Evolutionary conservation across 2,329 filamentous ascomycete genomes (phyloP).

Genomic region (Fusarium sp.): DNA sequence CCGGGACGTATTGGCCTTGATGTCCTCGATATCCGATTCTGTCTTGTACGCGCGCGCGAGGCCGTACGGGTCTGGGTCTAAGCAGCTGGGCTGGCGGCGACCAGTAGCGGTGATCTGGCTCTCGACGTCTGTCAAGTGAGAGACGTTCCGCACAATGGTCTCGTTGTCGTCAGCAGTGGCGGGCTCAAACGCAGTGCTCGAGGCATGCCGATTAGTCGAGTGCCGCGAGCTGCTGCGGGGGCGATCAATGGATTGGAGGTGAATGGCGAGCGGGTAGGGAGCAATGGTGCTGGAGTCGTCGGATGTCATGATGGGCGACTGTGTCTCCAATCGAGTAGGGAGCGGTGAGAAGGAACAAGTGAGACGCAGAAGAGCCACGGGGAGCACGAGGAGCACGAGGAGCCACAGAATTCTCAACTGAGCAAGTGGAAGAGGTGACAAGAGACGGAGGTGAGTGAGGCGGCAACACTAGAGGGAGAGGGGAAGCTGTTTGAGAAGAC

Average conservation of each 20-base stretch:
- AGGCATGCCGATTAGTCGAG: conserved; percentile 53
- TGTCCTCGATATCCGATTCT: conserved; percentile 80
- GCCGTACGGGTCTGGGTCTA: conserved; percentile 84
- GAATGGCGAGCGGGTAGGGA: conserved; percentile 63
- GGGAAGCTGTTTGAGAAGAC: background rate
- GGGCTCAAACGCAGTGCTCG: conserved; percentile 64
- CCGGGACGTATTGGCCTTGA: conserved; percentile 84
- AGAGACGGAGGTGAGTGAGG: background rate
- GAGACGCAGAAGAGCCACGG: background rate
- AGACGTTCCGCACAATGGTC: conserved; percentile 60
- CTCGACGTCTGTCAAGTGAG: conserved; percentile 64
- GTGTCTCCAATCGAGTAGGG: background rate
- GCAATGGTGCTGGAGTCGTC: conserved; percentile 60
- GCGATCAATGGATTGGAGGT: conserved; percentile 55
- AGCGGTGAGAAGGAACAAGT: conserved; percentile 2
- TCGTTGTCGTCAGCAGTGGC: conserved; percentile 55
- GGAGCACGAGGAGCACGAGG: background rate
- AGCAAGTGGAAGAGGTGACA: background rate
- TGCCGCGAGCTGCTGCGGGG: conserved; percentile 50
- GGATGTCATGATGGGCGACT: conserved; percentile 56
- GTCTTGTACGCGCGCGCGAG: conserved; percentile 86
- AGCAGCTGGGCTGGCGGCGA: conserved; percentile 56
- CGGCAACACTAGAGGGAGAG: background rate
- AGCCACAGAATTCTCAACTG: background rate
- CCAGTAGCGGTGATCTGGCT: conserved; percentile 58